phyloP scores from a whole-genome alignment of 176 grass and related monocot species.

The Bonia amplexicaulis region DNA sequence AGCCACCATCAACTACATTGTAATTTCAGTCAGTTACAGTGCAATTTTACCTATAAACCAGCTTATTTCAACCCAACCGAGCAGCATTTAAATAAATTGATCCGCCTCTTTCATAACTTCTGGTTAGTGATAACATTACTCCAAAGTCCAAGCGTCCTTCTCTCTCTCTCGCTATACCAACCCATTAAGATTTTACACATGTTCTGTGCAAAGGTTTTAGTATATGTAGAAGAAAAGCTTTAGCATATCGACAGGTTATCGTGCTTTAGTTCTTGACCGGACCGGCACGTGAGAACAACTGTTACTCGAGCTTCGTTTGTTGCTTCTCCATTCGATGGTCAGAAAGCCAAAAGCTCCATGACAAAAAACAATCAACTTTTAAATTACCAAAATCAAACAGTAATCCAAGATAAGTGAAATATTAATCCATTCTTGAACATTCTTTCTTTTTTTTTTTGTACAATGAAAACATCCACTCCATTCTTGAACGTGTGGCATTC shows the following conservation, averaged over 20 bases:
- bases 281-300: neutral
- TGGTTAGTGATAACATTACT: neutral
- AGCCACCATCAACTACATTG: no score
- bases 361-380: constrained; percentile 11
- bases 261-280: constrained; percentile 22
- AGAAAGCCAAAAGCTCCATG: constrained; percentile 15
- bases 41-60: no score
- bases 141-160: neutral
- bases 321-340: constrained; percentile 25
- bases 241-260: neutral
- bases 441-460: neutral
- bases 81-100: neutral
- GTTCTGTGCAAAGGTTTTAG: neutral
- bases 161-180: neutral
- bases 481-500: constrained; percentile 15
- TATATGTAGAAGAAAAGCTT: neutral
- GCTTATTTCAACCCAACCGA: no score
- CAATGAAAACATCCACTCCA: neutral
- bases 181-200: neutral
- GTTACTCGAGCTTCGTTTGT: constrained; percentile 23
- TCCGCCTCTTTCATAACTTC: neutral
- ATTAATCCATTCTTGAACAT: no score
- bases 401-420: no score
- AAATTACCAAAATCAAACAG: neutral
- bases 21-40: no score